Base-by-base conservation (phyloP, 2,329 filamentous ascomycete genomes). In the Ceratocystis colombiana region DNA sequence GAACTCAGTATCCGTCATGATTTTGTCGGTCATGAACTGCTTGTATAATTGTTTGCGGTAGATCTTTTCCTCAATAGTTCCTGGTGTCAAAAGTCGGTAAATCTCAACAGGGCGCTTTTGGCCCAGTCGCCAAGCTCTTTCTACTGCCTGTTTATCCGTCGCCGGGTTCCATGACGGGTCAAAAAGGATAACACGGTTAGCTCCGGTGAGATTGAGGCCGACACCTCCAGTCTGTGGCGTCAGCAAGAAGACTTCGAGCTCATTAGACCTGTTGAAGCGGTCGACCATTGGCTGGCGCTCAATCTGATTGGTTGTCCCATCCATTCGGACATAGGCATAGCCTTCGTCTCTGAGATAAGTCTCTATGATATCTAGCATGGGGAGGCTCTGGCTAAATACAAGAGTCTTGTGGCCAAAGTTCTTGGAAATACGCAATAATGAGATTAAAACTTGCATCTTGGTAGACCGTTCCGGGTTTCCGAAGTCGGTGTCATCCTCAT, bases 161-260 rank as follows among this genome's bases (percentile, higher is more conserved):
- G 93, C 96, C 1, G 93, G 94, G 72, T 97, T 97, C 94, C 94
- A 99, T 73, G 99, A 94, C 0, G 94, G 95, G 72, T 99, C 95
- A 73, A 94, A 99, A 65, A 99, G 97, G 73, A 99, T 96, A 69
- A 99, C 93, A 44, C 94, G 86, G 73, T 96, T 90, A 4, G 94
- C 94, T 6, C 94, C 94, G 0, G 94, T 99, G 25, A 99, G 79
- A 70, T 99, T 99, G 61, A 96, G 88, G 5, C 94, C 94, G 15
- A 99, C 79, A 0, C 94, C 94, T 59, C 94, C 94, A 20, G 96
- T 95, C 73, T 95, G 95, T 0, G 95, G 99, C 0, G 94, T 97
- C 65, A 99, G 82, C 1, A 99, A 79, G 72, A 99, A 99, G 0
- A 99, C 85, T 71, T 96, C 86, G 5, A 96, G 78, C 48, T 87